These are phyloP conservation scores for Blastocystis sp. DNA, from an alignment of 352 stramenopile genomes.

Conservation along the genomic window DNA sequence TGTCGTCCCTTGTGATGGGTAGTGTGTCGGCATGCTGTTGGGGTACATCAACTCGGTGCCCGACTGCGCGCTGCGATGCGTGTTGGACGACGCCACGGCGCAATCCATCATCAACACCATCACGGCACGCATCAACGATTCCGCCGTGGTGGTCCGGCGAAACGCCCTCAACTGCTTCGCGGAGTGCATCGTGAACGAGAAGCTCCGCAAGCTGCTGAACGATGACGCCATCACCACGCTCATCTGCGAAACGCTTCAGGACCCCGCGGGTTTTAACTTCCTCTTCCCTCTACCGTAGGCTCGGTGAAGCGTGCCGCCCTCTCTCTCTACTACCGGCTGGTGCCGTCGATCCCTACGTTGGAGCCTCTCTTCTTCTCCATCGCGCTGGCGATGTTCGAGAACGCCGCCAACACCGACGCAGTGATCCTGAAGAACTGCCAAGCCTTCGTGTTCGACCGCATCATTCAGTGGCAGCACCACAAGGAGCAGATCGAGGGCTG, in stretches of 20 bases:
- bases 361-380: constrained; percentile 47
- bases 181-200: constrained; percentile 19
- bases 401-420: constrained; percentile 17
- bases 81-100: not conserved
- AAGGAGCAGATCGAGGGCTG: not conserved
- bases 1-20: not conserved
- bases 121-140: constrained; percentile 39
- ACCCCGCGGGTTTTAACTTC: not conserved
- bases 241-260: constrained; percentile 33
- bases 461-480: constrained; percentile 14
- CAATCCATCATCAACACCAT: constrained; percentile 10
- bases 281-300: not conserved
- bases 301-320: constrained; percentile 31
- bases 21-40: constrained; percentile 17
- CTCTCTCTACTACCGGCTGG: constrained; percentile 6
- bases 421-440: constrained; percentile 45
- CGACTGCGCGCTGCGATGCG: not conserved
- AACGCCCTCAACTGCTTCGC: constrained; percentile 40
- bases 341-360: not conserved
- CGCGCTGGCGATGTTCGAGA: constrained; percentile 52
- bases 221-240: constrained; percentile 4
- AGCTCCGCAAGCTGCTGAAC: constrained; percentile 2
- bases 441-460: constrained; percentile 17
- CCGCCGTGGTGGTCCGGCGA: constrained; percentile 19
- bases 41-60: constrained; percentile 13